Conservation (phyloP, 352 stramenopile genomes). For the Aphanomyces euteiches region DNA sequence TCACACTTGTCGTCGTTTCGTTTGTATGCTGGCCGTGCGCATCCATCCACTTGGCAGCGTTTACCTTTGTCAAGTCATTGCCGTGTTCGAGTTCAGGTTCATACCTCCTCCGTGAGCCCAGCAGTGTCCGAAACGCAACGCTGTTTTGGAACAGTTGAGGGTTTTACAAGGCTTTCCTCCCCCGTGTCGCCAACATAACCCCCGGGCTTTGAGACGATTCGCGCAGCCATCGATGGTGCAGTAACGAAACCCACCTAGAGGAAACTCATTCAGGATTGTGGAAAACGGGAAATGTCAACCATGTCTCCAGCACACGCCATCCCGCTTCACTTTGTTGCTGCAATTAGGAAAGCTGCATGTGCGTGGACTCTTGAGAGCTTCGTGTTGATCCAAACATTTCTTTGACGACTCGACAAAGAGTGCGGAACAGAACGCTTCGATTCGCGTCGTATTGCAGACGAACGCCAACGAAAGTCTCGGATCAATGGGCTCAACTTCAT, state of each 20-base stretch:
- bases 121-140: slow-evolving; percentile 72
- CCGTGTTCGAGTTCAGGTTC: slow-evolving; percentile 10
- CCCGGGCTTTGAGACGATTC: slow-evolving; percentile 70
- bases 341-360: background rate
- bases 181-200: slow-evolving; percentile 76
- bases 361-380: too few relatives aligned
- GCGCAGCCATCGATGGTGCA: slow-evolving; percentile 61
- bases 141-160: slow-evolving; percentile 59
- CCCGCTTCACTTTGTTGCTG: background rate
- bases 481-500: too few relatives aligned
- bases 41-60: slow-evolving; percentile 44
- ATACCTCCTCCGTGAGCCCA: slow-evolving; percentile 77
- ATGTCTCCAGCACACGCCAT: slow-evolving; percentile 4
- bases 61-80: slow-evolving; percentile 39
- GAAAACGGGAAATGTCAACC: background rate
- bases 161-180: slow-evolving; percentile 63
- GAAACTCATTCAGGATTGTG: slow-evolving; percentile 31
- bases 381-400: too few relatives aligned
- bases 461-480: too few relatives aligned
- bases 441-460: too few relatives aligned
- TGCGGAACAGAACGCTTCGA: too few relatives aligned
- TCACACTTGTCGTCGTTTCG: slow-evolving; percentile 47
- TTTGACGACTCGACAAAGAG: too few relatives aligned
- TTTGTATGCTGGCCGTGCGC: slow-evolving; percentile 51
- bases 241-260: slow-evolving; percentile 59